These are phyloP conservation scores for Xylariaceae sp. DNA, from an alignment of 2,329 filamentous ascomycete genomes.

Conservation along the genomic window DNA sequence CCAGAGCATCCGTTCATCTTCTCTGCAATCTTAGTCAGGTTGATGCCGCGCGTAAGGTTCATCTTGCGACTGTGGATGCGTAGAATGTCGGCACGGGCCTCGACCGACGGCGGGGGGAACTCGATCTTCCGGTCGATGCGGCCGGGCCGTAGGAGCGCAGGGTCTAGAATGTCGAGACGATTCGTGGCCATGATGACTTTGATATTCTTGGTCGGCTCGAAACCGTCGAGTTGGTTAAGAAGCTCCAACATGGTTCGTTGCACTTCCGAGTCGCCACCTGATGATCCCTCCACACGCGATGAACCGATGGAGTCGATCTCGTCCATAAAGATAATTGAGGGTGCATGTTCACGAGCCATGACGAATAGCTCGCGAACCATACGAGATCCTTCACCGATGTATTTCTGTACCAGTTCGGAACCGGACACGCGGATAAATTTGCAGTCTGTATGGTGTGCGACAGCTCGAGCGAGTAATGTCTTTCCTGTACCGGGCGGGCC, in stretches of 20 bases:
- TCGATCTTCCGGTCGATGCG: slow-evolving; percentile 99
- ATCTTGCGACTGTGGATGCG: slow-evolving; percentile 97
- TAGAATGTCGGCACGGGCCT: slow-evolving; percentile 95
- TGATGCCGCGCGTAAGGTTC: slow-evolving; percentile 97
- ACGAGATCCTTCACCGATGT: slow-evolving; percentile 95
- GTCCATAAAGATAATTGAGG: slow-evolving; percentile 99
- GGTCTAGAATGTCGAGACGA: slow-evolving; percentile 94
- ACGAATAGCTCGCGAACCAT: slow-evolving; percentile 99
- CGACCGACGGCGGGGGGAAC: slow-evolving; percentile 94
- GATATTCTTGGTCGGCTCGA: slow-evolving; percentile 99
- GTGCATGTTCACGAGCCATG: slow-evolving; percentile 97
- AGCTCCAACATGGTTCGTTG: slow-evolving; percentile 98
- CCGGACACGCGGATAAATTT: slow-evolving; percentile 98
- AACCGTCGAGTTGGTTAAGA: slow-evolving; percentile 97
- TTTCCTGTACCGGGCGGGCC: slow-evolving; percentile 97
- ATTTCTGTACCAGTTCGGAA: slow-evolving; percentile 97
- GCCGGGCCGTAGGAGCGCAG: slow-evolving; percentile 90
- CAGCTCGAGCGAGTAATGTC: slow-evolving; percentile 90
- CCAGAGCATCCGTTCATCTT: slow-evolving; percentile 99
- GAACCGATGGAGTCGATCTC: slow-evolving; percentile 99
- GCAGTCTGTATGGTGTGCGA: slow-evolving; percentile 98
- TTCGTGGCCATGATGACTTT: slow-evolving; percentile 99
- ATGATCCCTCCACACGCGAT: slow-evolving; percentile 93
- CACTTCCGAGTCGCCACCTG: slow-evolving; percentile 94
- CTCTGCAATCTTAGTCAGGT: slow-evolving; percentile 97